phyloP scores from a whole-genome alignment of 495 filamentous ascomycete species.

The Endocarpon pusillum region DNA sequence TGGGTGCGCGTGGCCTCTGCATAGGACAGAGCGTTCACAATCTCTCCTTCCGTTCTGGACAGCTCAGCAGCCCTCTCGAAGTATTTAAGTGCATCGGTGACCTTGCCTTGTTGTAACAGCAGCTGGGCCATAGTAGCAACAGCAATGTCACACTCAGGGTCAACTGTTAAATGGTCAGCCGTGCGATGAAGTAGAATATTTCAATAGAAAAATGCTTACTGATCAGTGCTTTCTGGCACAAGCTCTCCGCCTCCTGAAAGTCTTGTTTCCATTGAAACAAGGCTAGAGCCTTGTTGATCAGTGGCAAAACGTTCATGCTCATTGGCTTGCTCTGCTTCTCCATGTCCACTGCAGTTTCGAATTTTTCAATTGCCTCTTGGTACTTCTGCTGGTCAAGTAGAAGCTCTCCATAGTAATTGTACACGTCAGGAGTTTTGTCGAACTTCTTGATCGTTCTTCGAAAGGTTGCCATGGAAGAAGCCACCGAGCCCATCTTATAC shows the following conservation, averaged over 20 bases:
- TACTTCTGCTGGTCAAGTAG: constrained; percentile 92
- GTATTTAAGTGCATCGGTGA: constrained; percentile 86
- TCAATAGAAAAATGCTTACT: constrained; percentile 41
- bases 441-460: constrained; percentile 96
- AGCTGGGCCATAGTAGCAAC: constrained; percentile 98
- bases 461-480: constrained; percentile 97
- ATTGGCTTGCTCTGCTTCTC: constrained; percentile 85
- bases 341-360: constrained; percentile 94
- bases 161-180: constrained; percentile 43
- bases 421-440: constrained; percentile 87
- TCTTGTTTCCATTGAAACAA: constrained; percentile 98
- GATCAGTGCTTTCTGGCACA: constrained; percentile 93
- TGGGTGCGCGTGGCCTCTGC: constrained; percentile 95
- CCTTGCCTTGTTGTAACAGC: constrained; percentile 94
- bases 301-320: constrained; percentile 88
- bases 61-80: constrained; percentile 93
- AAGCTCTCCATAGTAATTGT: constrained; percentile 99
- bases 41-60: constrained; percentile 86
- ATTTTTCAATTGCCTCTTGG: constrained; percentile 91
- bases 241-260: constrained; percentile 81
- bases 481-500: constrained; percentile 98
- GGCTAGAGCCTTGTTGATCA: constrained; percentile 97
- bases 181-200: constrained; percentile 10
- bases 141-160: constrained; percentile 96
- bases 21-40: constrained; percentile 91